A percentile compares a stretch with the other conserved stretches of the same genome.
phyloP scores from a whole-genome alignment of 176 grass and related monocot genomes.

The Eleusine coracana region DNA sequence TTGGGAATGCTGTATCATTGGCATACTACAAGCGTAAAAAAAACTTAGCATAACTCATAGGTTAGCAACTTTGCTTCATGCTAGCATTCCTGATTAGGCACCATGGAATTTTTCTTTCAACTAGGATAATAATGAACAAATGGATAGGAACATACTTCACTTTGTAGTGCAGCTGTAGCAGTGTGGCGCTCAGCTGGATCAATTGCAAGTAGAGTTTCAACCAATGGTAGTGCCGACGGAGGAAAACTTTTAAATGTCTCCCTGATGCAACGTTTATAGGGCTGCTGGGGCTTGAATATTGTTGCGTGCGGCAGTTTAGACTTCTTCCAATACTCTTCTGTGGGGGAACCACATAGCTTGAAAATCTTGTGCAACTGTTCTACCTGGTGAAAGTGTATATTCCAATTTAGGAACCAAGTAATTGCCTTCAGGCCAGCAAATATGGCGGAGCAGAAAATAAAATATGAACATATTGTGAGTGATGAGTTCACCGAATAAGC shows the following conservation, averaged over 20 bases:
- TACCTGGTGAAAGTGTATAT: slow-evolving; percentile 51
- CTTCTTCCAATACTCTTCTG: slow-evolving; percentile 72
- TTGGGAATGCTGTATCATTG: neutral
- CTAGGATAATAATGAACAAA: neutral
- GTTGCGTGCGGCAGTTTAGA: slow-evolving; percentile 66
- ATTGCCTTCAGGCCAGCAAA: slow-evolving; percentile 13
- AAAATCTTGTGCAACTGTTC: slow-evolving; percentile 76
- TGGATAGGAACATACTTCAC: slow-evolving; percentile 48
- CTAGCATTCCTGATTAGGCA: slow-evolving; percentile 6
- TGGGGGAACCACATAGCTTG: slow-evolving; percentile 66
- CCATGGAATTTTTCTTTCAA: neutral
- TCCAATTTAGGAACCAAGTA: slow-evolving; percentile 26
- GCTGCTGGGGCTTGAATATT: slow-evolving; percentile 62
- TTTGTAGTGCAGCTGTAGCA: slow-evolving; percentile 58
- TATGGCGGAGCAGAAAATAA: slow-evolving; percentile 13
- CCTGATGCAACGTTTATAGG: slow-evolving; percentile 59
- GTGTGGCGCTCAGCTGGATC: slow-evolving; percentile 61
- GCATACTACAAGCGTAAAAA: neutral
- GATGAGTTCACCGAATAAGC: neutral
- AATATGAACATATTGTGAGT: neutral
- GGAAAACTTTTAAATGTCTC: slow-evolving; percentile 69
- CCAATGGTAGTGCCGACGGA: slow-evolving; percentile 49
- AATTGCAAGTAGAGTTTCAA: slow-evolving; percentile 67
- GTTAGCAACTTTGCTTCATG: slow-evolving; percentile 20
- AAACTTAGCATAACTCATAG: neutral